Base-by-base conservation (phyloP, 2,329 filamentous ascomycete genomes). In the Cephalotrichum gorgonifer region DNA sequence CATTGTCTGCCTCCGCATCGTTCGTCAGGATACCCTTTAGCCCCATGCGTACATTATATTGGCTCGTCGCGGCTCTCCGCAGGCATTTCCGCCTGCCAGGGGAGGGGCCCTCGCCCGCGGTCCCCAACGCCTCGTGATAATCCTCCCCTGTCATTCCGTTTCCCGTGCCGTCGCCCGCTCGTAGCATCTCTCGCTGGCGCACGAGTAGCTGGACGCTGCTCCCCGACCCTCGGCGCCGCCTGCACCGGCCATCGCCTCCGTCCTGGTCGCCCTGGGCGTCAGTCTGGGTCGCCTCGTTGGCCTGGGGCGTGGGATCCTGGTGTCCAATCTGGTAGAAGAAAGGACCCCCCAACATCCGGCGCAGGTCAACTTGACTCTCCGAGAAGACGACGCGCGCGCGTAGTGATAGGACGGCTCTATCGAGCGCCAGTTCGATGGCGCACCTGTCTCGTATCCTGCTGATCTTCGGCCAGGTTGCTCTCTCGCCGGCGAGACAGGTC, bases 391-490 rank as follows among this genome's bases (percentile, higher is more conserved):
- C 80, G 4, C 81, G 72, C 3, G 83, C 78, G 27, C 84, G 75
- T 26, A 89, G 68, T 11, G 74, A 71, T 53, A 86, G 82, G 1
- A 91, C 84, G 2, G 86, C 85, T 20, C 78, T 74, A 60, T 93
- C 86, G 2, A 97, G 69, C 4, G 89, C 88, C 43, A 95, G 69
- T 62, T 97, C 91, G 49, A 96, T 88, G 3, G 89, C 87, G 56
- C 88, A 88, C 49, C 89, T 85, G 59, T 95, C 93, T 35, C 86
- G 76, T 57, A 97, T 86, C 12, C 88, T 81, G 54, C 85, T 85
- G 9, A 97, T 69, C 61, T 90, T 90, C 1, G 90, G 89, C 91
- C 90, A 97, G 0, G 90, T 95, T 3, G 91, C 90, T 50, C 83
- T 76, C 64, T 96, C 87, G 6, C 91, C 91, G 25, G 79, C 76